phyloP scores from a whole-genome alignment of 2,329 filamentous ascomycete species.

The Arthroderma uncinatum region DNA sequence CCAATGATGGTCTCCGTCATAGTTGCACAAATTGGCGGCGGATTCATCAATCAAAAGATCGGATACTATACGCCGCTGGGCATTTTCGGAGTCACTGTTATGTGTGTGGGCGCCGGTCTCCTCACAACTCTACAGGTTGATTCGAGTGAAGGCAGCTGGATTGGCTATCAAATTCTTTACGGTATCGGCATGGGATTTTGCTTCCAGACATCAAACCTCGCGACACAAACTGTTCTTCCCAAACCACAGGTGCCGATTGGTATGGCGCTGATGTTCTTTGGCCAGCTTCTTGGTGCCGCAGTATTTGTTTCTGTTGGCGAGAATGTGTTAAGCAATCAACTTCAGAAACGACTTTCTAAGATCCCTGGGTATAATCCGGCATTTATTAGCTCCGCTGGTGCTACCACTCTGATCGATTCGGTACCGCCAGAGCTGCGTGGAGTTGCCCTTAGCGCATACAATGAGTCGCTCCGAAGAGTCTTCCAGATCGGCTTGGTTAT shows the following conservation, averaged over 20 bases:
- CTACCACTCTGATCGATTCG: background rate
- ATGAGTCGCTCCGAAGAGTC: conserved; percentile 26
- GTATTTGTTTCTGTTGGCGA: conserved; percentile 30
- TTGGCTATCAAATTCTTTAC: conserved; percentile 19
- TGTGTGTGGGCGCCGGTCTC: conserved; percentile 21
- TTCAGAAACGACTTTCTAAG: conserved; percentile 10
- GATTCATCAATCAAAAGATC: conserved; percentile 1
- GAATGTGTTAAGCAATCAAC: conserved; percentile 30
- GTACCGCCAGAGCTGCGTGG: conserved; percentile 12
- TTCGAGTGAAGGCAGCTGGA: conserved; percentile 16
- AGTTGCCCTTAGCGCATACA: conserved; percentile 28
- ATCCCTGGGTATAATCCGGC: background rate
- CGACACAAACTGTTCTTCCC: conserved; percentile 2
- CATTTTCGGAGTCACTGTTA: conserved; percentile 15
- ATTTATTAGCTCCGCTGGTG: background rate
- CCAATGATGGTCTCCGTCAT: conserved; percentile 30
- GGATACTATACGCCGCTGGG: conserved; percentile 19
- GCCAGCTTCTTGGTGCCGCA: conserved; percentile 29
- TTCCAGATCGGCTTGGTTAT: conserved; percentile 13
- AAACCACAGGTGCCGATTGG: conserved; percentile 14
- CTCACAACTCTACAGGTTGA: conserved; percentile 19
- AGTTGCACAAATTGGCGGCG: conserved; percentile 13
- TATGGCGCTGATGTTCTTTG: conserved; percentile 27
- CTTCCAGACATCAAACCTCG: conserved; percentile 15
- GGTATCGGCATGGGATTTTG: conserved; percentile 18